phyloP scores from a whole-genome alignment of 2,329 filamentous ascomycete species.

The Alternaria alternata region DNA sequence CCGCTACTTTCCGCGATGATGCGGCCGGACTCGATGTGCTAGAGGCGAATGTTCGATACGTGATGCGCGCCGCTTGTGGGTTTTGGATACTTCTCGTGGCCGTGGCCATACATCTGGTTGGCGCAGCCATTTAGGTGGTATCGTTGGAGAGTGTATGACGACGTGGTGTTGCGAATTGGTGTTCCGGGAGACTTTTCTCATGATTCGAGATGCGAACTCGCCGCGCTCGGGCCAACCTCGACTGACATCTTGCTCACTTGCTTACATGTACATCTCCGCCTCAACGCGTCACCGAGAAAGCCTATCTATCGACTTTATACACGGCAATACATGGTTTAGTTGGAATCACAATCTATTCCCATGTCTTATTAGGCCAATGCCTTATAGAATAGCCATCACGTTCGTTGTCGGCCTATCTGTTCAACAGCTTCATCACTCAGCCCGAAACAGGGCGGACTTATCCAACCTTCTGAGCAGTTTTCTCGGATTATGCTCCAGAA shows the following conservation, averaged over 20 bases:
- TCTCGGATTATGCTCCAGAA: too few species aligned
- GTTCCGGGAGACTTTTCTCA: conserved; percentile 23
- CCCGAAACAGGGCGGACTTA: too few species aligned
- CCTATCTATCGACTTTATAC: not conserved
- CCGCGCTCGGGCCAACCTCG: conserved; percentile 17
- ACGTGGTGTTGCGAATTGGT: conserved; percentile 11
- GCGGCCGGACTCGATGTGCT: conserved; percentile 22
- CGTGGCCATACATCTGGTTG: conserved; percentile 36
- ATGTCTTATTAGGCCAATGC: too few species aligned
- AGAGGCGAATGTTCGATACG: conserved; percentile 40
- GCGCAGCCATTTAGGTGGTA: conserved; percentile 37
- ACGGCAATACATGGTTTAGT: too few species aligned
- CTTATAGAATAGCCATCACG: too few species aligned
- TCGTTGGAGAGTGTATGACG: conserved; percentile 1
- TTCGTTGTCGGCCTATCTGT: too few species aligned
- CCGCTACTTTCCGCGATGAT: conserved; percentile 18
- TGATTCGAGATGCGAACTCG: conserved; percentile 17
- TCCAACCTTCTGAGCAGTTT: too few species aligned
- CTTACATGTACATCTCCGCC: not conserved
- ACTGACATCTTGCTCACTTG: conserved; percentile 13
- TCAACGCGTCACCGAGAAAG: not conserved
- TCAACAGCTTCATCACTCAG: too few species aligned
- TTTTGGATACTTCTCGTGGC: conserved; percentile 25
- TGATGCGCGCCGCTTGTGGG: conserved; percentile 20
- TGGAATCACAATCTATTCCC: too few species aligned